Base-by-base conservation (phyloP, 129 eudicot species). In the Cynara cardunculus region DNA sequence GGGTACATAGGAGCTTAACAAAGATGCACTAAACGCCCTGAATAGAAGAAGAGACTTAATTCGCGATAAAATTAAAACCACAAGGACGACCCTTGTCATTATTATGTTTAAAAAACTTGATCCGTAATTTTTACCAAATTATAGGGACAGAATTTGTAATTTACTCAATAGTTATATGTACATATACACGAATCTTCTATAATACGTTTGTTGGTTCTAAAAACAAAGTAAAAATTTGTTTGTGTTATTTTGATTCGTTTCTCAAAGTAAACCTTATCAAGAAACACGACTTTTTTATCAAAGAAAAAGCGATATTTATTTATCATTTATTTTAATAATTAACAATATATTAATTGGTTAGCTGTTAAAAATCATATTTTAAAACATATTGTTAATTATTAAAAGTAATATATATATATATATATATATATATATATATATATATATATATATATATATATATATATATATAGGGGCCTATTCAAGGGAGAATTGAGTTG, bases 151-250 rank as follows among this genome's bases (percentile, higher is more conserved):
- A 11, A 41, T 41, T 41, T 11, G 16, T 41, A 41, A 41, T 41
- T 41, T 41, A 11, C 53, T 41, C 16, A 41, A 41, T 41, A 11
- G 9, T 39, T 14, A 41, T 41, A 13, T 41, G 3, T 11, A 39
- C 12, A 13, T 13, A 41, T 37, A 37, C 13, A 9, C 3, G 13
- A 11, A 44, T 44, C 12, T 44, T 44, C 12, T 13, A 44, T 2
- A 2, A 64, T 9, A 25, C 27, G 16, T 22, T 64, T 64, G 2
- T 18, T 62, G 13, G 26, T 72, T 72, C 22, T 7, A 31, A 72
- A 9, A 72, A 35, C 39, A 74, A 49, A 21, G 79, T 75, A 71
- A 75, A 75, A 59, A 22, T 5, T 24, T 75, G 46, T 61, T 31
- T 32, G 31, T 76, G 21, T 59, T 62, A 76, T 59, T 75, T 24